phyloP scores from a whole-genome alignment of 2,329 filamentous ascomycete genomes.

The Fusarium stilboides region DNA sequence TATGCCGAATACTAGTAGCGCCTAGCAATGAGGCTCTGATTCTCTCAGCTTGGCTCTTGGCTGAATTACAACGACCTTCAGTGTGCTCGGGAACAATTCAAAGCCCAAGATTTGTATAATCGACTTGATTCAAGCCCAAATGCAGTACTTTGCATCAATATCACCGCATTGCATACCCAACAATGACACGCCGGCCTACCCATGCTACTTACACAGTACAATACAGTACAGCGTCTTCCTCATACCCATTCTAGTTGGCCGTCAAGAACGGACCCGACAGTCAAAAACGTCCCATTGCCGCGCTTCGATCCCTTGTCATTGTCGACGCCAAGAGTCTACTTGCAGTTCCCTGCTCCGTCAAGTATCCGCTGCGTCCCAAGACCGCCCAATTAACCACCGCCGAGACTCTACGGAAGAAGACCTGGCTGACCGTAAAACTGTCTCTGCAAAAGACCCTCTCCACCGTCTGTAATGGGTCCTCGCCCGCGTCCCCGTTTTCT shows the following conservation, averaged over 20 bases:
- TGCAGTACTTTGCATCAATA: background rate
- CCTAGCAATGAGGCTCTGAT: constrained; percentile 42
- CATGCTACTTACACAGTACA: constrained; percentile 32
- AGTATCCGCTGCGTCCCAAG: background rate
- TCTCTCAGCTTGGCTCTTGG: constrained; percentile 7
- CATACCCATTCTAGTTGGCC: background rate
- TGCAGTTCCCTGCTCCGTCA: constrained; percentile 4
- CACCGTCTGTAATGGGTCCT: constrained; percentile 13
- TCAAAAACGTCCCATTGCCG: constrained; percentile 37
- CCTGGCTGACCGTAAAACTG: background rate
- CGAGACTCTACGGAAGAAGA: background rate
- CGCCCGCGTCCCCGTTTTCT: constrained; percentile 17
- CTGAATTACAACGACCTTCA: background rate
- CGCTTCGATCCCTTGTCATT: constrained; percentile 9
- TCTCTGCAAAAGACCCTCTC: constrained; percentile 13
- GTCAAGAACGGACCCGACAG: constrained; percentile 33
- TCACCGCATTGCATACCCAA: background rate
- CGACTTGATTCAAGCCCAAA: background rate
- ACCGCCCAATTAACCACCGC: constrained; percentile 2
- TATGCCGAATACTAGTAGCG: background rate
- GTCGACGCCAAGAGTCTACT: constrained; percentile 8
- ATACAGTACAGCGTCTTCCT: background rate
- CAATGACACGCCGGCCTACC: constrained; percentile 23
- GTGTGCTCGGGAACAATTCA: background rate
- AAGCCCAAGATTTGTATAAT: no score